Evolutionary conservation across 2,329 filamentous ascomycete genomes (phyloP), one percentile per base, ranked within the genome.

Genomic region (Chrysosporium keratinophilum): DNA sequence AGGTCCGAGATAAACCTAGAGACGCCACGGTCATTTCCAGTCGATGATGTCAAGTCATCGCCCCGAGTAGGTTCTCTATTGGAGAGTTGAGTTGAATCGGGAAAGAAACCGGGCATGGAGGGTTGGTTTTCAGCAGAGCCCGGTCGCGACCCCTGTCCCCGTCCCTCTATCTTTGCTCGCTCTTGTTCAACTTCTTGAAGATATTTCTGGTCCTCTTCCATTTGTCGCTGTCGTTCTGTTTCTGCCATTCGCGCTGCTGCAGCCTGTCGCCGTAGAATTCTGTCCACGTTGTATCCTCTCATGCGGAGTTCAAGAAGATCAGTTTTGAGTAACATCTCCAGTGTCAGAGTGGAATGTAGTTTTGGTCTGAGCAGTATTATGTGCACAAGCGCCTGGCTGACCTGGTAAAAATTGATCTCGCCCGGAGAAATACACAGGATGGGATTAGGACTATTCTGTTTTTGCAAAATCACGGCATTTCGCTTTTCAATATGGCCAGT

Each of bases 231-330:
- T 47, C 87, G 80, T 66, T 88, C 83, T 62, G 87, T 85, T 64
- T 96, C 90, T 0, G 88, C 89, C 59, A 97, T 83, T 50, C 87
- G 81, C 5, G 88, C 87, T 68, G 97, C 89, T 1, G 87, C 87
- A 17, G 86, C 88, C 71, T 94, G 94, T 52, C 85, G 85, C 37
- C 88, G 82, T 19, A 98, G 76, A 58, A 98, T 97, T 48, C 93
- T 85, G 64, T 96, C 88, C 39, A 98, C 93, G 61, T 98, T 97
- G 75, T 96, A 97, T 1, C 93, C 93, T 59, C 93, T 88, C 56
- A 83, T 82, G 62, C 88, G 84, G 40, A 98, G 73, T 50, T 90
- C 84, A 45, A 86, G 79, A 20, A 98, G 76, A 61, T 91, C 88
- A 7, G 93, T 83, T 55, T 87, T 91, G 37, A 98, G 74, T 58